phyloP scores from a whole-genome alignment of 1,284 basidiomycete genomes.

The Leucoagaricus sp. region DNA sequence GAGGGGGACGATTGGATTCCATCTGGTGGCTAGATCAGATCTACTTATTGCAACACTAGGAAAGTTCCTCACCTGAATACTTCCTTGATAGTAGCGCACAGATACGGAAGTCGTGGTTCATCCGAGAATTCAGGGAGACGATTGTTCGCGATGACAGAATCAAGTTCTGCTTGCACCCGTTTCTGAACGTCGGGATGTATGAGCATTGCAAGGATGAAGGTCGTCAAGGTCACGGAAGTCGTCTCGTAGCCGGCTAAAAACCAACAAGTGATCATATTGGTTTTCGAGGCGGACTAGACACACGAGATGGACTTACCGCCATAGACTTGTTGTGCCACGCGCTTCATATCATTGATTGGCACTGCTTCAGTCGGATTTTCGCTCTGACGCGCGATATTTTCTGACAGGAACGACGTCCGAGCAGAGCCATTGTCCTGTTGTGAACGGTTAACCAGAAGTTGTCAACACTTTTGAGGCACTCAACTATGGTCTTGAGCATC shows the following conservation, averaged over 20 bases:
- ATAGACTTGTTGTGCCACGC: not conserved
- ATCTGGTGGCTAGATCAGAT: conserved; percentile 1
- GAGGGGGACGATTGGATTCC: conserved; percentile 6
- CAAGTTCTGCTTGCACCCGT: conserved; percentile 15
- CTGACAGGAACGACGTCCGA: not conserved
- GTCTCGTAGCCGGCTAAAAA: conserved; percentile 15
- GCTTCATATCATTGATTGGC: not conserved
- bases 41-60: not conserved
- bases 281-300: not conserved
- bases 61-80: conserved; percentile 15
- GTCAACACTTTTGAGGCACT: not conserved
- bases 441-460: not conserved
- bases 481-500: not conserved
- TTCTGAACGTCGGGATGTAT: conserved; percentile 20
- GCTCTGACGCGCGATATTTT: not conserved
- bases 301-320: not conserved
- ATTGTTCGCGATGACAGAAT: conserved; percentile 13
- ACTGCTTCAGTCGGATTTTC: not conserved
- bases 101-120: conserved; percentile 15
- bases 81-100: conserved; percentile 20
- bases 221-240: conserved; percentile 13
- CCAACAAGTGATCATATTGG: not conserved
- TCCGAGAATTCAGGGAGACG: conserved; percentile 19
- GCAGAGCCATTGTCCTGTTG: not conserved
- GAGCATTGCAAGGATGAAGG: conserved; percentile 25